Percentiles rank a stretch among this genome's conserved stretches.
Evolutionary conservation across 1,284 basidiomycete genomes (phyloP).

Genomic region (Cystobasidiaceae sp.): DNA sequence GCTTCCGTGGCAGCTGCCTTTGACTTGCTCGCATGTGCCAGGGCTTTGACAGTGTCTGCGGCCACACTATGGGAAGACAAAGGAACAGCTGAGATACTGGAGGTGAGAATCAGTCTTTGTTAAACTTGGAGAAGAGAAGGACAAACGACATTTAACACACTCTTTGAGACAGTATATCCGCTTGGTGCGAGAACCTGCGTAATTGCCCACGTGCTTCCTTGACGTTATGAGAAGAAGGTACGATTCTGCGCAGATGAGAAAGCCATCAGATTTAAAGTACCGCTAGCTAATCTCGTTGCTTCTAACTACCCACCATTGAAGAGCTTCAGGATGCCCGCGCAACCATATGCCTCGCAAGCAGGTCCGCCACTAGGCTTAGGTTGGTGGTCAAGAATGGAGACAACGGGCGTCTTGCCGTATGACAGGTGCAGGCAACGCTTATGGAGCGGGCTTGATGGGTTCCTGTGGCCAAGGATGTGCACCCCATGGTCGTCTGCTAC

Average conservation of each 20-base stretch:
- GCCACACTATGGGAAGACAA: not conserved
- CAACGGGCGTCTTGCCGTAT: conserved; percentile 1
- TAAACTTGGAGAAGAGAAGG: too few relatives aligned
- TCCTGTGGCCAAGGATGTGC: not conserved
- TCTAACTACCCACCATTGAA: conserved; percentile 24
- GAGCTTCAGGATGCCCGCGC: conserved; percentile 16
- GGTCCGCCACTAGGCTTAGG: not conserved
- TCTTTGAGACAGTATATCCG: conserved; percentile 14
- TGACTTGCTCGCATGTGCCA: not conserved
- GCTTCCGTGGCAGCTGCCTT: not conserved
- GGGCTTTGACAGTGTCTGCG: not conserved
- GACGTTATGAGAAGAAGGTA: conserved; percentile 23
- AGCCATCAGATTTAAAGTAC: not conserved
- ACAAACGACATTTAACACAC: not conserved
- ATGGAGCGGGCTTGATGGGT: not conserved
- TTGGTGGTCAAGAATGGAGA: not conserved
- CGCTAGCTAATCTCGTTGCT: not conserved
- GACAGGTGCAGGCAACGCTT: not conserved
- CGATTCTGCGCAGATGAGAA: not conserved
- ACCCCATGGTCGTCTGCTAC: not conserved
- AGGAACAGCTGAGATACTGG: conserved; percentile 13
- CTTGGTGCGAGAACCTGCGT: not conserved
- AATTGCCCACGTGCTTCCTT: conserved; percentile 1
- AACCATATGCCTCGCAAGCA: conserved; percentile 6
- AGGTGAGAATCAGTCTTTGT: too few relatives aligned